Base-by-base conservation (phyloP, 2,329 filamentous ascomycete genomes). In the Cercospora nicotianae region DNA sequence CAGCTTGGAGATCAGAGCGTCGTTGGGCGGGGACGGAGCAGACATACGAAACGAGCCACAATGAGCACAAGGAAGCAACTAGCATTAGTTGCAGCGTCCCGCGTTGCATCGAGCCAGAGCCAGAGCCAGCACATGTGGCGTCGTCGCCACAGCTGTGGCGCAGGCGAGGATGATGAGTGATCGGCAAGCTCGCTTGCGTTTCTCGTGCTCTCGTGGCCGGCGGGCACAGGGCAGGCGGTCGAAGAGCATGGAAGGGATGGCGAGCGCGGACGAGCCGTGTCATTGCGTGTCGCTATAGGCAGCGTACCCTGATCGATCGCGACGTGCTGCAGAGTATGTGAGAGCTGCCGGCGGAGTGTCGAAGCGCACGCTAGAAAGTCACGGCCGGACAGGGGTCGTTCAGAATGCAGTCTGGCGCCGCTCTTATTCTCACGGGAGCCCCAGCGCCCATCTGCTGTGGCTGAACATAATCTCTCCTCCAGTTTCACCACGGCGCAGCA, bases 1-100 rank as follows among this genome's bases (percentile, higher is more conserved):
- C 36, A 39, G 39, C 36, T 30, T 23, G 53, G 5, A 30, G 26
- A 36, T 36, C 48, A 64, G 8, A 13, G 61, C 20, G 33, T 23
- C 18, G 48, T 33, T 66, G 55, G 45, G 64, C 65, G 60, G 63
- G 58, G 42, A 60, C 69, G 65, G 69, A 68, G 66, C 67, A 70
- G 63, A 58, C 60, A 60, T 63, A 69, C 69, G 70, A 68, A 72
- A 67, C 65, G 67, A 70, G 70, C 69, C 69, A 71, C 69, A 71
- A 65, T 60, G 60, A 30, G 30, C 53, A 51, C 57, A 16, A 51
- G 18, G 33, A 60, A 16, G 36, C 36, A 42, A 42, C 36, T 42
- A 42, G 16, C 36, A 6, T 42, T 42, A 42, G 36, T 42, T 9
- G 36, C 36, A 42, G 36, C 36, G 13, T 39, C 33, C 33, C 33